A percentile compares a stretch with the other conserved stretches of the same genome.
Conservation (phyloP, 1,284 basidiomycete genomes). For the Moesziomyces parantarcticus region DNA sequence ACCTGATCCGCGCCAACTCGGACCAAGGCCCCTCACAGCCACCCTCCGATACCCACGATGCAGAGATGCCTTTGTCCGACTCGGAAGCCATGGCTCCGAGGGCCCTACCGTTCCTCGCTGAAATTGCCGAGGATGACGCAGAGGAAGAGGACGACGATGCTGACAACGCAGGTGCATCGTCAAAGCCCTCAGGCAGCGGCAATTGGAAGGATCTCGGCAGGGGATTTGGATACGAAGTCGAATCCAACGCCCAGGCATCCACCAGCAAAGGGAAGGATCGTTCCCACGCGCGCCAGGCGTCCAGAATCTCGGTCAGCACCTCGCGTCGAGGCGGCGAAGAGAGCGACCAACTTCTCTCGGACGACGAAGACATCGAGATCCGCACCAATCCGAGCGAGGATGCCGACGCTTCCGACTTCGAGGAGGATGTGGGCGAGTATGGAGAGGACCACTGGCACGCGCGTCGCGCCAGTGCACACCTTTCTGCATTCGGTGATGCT, state of each 20-base stretch:
- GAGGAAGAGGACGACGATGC: constrained; percentile 9
- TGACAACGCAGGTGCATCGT: background rate
- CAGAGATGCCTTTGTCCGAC: constrained; percentile 31
- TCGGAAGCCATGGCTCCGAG: constrained; percentile 15
- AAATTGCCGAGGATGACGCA: constrained; percentile 29
- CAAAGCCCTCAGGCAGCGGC: constrained; percentile 7
- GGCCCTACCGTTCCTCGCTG: constrained; percentile 11
- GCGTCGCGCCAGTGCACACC: constrained; percentile 19
- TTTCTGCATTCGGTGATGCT: constrained; percentile 24
- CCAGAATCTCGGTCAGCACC: constrained; percentile 40
- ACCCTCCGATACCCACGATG: constrained; percentile 15
- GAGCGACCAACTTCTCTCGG: constrained; percentile 13
- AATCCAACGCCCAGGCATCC: constrained; percentile 1
- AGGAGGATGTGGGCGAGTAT: constrained; percentile 39
- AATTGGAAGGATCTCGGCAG: constrained; percentile 54
- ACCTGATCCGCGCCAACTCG: constrained; percentile 48
- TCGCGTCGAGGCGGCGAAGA: constrained; percentile 32
- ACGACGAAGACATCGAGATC: constrained; percentile 41
- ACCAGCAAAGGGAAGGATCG: background rate
- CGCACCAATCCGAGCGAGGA: constrained; percentile 62
- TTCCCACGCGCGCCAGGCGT: constrained; percentile 29
- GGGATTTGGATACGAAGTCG: constrained; percentile 58
- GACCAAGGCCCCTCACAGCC: constrained; percentile 33
- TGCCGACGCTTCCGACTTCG: constrained; percentile 55
- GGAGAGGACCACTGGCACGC: constrained; percentile 31